Conservation (phyloP, 2,329 filamentous ascomycete species). For the Epichloe amarillans region DNA sequence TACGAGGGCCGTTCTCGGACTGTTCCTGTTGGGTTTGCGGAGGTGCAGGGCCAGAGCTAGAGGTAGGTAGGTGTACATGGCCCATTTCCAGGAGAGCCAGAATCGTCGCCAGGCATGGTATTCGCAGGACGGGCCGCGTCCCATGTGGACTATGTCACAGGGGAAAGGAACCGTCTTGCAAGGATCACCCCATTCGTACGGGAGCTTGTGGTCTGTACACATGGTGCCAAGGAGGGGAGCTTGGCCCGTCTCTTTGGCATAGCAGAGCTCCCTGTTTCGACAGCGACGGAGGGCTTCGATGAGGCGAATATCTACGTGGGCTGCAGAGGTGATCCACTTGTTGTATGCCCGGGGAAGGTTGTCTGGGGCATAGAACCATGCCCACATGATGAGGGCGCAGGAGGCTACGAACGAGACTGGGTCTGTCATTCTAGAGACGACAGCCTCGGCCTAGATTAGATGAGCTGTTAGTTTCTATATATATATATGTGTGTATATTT, state of each 20-base stretch:
- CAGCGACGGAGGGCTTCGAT: slow-evolving; percentile 60
- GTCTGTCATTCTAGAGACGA: slow-evolving; percentile 36
- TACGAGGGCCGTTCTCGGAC: slow-evolving; percentile 38
- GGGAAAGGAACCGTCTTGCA: slow-evolving; percentile 56
- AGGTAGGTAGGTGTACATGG: slow-evolving; percentile 64
- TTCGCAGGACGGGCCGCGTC: slow-evolving; percentile 60
- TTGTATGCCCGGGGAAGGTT: slow-evolving; percentile 61
- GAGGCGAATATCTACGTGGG: slow-evolving; percentile 60
- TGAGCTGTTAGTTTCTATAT: neutral
- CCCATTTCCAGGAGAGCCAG: slow-evolving; percentile 55
- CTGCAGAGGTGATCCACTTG: slow-evolving; percentile 69
- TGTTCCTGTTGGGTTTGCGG: slow-evolving; percentile 28
- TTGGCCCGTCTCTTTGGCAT: slow-evolving; percentile 61
- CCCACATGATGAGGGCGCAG: slow-evolving; percentile 71
- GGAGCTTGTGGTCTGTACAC: slow-evolving; percentile 58
- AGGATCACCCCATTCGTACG: slow-evolving; percentile 61
- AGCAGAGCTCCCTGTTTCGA: slow-evolving; percentile 49
- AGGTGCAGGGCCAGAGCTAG: slow-evolving; percentile 55
- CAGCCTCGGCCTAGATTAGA: slow-evolving; percentile 16
- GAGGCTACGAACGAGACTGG: slow-evolving; percentile 59
- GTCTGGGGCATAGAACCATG: slow-evolving; percentile 68
- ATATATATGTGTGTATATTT: too few relatives aligned
- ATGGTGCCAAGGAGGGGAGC: slow-evolving; percentile 55
- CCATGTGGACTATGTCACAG: slow-evolving; percentile 77
- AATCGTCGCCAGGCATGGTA: slow-evolving; percentile 58